These are phyloP conservation scores for Aspergillus proliferans DNA, from an alignment of 2,329 filamentous ascomycete species.

Conservation along the genomic window DNA sequence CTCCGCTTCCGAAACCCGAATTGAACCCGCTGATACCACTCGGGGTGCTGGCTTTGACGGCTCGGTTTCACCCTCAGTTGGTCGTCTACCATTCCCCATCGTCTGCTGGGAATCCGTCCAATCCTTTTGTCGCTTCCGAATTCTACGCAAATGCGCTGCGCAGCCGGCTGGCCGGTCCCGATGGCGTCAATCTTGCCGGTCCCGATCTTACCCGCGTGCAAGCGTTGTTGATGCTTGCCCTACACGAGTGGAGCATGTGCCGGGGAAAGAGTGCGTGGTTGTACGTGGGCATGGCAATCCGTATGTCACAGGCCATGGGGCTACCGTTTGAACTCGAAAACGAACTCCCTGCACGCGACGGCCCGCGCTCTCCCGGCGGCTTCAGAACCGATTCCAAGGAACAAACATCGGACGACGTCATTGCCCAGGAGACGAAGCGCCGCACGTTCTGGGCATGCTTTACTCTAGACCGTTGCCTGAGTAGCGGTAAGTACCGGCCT, in stretches of 20 bases:
- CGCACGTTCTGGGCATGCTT: constrained; percentile 56
- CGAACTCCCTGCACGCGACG: constrained; percentile 41
- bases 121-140: constrained; percentile 47
- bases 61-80: constrained; percentile 48
- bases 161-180: constrained; percentile 39
- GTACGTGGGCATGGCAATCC: constrained; percentile 43
- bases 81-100: constrained; percentile 45
- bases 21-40: constrained; percentile 46
- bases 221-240: constrained; percentile 50
- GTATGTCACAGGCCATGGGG: constrained; percentile 42
- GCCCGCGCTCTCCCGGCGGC: constrained; percentile 31
- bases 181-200: constrained; percentile 35
- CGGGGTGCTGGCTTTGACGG: constrained; percentile 51
- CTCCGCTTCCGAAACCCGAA: constrained; percentile 26
- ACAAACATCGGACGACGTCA: constrained; percentile 42
- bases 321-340: constrained; percentile 43
- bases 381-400: constrained; percentile 32
- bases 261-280: constrained; percentile 49
- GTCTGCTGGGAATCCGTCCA: constrained; percentile 37
- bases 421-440: constrained; percentile 49
- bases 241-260: constrained; percentile 54
- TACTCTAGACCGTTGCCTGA: constrained; percentile 51
- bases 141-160: constrained; percentile 51
- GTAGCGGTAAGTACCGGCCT: constrained; percentile 49
- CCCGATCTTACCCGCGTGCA: constrained; percentile 49